Conservation (phyloP, 768 basidiomycete genomes). For the Tricholoma matsutake region DNA sequence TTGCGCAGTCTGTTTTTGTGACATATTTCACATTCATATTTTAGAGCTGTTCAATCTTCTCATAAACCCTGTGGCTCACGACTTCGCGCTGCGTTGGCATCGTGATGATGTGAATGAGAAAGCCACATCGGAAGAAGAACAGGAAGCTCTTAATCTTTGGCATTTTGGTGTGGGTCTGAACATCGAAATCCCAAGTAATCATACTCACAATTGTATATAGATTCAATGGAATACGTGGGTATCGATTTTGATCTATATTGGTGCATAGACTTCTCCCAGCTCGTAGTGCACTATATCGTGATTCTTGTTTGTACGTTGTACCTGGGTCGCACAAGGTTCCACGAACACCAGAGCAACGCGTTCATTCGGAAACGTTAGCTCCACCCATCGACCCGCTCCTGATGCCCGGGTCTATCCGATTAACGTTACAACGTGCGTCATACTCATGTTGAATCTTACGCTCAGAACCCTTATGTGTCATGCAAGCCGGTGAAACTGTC, state of each 20-base stretch:
- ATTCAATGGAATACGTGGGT: conserved; percentile 82
- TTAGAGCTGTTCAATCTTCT: conserved; percentile 74
- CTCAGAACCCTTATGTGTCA: neutral
- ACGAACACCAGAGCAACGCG: conserved; percentile 56
- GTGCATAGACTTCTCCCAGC: neutral
- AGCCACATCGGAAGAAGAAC: conserved; percentile 59
- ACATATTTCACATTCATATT: neutral
- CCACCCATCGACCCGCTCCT: conserved; percentile 56
- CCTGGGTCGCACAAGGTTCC: conserved; percentile 62
- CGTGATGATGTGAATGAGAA: conserved; percentile 68
- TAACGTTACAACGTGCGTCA: conserved; percentile 50
- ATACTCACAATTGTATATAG: conserved; percentile 28
- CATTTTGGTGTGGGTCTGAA: conserved; percentile 57
- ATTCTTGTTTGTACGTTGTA: conserved; percentile 68
- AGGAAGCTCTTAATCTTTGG: conserved; percentile 51
- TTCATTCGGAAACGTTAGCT: conserved; percentile 45
- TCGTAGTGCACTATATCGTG: conserved; percentile 62
- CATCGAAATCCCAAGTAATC: neutral
- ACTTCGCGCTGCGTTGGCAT: conserved; percentile 78
- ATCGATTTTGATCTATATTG: neutral
- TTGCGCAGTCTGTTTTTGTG: neutral
- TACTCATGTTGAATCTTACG: neutral
- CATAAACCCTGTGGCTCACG: conserved; percentile 61
- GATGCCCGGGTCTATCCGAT: conserved; percentile 66
- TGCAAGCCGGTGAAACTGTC: conserved; percentile 66